Conservation (phyloP, 2,329 filamentous ascomycete species). For the Ascochyta rabiei region DNA sequence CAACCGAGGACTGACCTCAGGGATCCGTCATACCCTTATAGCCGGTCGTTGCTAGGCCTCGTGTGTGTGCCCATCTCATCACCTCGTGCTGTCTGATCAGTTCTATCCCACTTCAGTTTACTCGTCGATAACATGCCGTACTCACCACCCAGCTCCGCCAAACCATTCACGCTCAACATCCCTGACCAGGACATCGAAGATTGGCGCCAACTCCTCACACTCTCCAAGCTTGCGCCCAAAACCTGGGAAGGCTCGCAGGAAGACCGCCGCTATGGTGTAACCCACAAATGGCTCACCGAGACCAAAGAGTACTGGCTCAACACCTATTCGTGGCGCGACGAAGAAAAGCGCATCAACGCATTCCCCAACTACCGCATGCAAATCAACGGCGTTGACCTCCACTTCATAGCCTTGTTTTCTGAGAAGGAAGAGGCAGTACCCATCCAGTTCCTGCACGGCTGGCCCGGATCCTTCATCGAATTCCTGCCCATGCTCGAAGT, state of each 20-base stretch:
- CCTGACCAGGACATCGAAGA: conserved; percentile 43
- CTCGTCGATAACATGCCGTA: conserved; percentile 32
- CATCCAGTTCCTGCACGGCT: conserved; percentile 62
- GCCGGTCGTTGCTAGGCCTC: neutral
- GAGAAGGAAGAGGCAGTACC: conserved; percentile 59
- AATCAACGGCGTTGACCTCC: conserved; percentile 55
- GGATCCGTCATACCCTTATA: conserved; percentile 3
- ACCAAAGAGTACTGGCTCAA: conserved; percentile 49
- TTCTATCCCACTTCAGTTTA: neutral
- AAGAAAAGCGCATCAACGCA: conserved; percentile 55
- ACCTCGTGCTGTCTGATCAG: neutral
- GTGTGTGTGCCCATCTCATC: neutral
- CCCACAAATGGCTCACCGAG: conserved; percentile 42
- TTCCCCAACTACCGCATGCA: conserved; percentile 59
- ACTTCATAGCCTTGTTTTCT: conserved; percentile 64
- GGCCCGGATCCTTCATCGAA: conserved; percentile 63
- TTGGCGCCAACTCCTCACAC: conserved; percentile 45
- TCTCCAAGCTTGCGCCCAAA: conserved; percentile 41
- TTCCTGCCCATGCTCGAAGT: conserved; percentile 60
- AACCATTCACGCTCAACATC: conserved; percentile 42
- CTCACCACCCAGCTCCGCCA: conserved; percentile 37
- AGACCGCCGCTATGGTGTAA: conserved; percentile 37
- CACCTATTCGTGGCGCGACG: conserved; percentile 46
- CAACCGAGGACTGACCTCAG: conserved; percentile 7
- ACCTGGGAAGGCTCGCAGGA: conserved; percentile 39